Evolutionary conservation across 768 basidiomycete species (phyloP), one percentile per base, ranked within the genome.

Genomic region (Pleurotus tuoliensis): DNA sequence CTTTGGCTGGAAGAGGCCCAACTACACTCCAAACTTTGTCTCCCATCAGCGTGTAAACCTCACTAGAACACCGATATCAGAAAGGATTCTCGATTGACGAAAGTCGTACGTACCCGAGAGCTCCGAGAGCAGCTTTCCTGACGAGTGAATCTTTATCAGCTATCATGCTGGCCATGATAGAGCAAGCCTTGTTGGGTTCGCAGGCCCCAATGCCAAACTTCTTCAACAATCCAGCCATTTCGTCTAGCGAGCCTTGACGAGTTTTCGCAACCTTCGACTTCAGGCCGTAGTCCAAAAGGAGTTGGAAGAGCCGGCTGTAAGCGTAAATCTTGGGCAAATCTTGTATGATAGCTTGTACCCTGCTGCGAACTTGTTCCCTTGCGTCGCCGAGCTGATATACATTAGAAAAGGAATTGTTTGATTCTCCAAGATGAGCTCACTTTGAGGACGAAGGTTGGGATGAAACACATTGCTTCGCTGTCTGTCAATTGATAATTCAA

Each of bases 211-310:
- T 82, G 16, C 94, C 94, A 18, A 90, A 91, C 49, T 86, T 84
- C 63, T 88, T 92, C 60, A 96, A 72, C 30, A 97, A 76, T 37
- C 76, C 75, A 3, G 81, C 86, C 53, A 96, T 73, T 66, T 95
- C 94, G 59, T 96, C 94, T 46, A 95, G 73, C 16, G 88, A 78
- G 11, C 92, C 91, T 70, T 93, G 90, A 11, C 95, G 84, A 9
- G 93, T 92, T 71, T 95, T 94, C 3, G 94, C 88, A 15, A 94
- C 90, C 70, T 95, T 95, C 15, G 90, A 88, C 68, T 86, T 89
- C 43, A 95, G 71, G 13, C 97, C 96, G 65, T 95, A 82, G 39
- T 97, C 92, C 9, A 97, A 79, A 5, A 98, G 73, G 12, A 93
- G 70, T 64, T 91, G 88, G 68, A 97, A 95, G 30, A 98, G 77